phyloP scores from a whole-genome alignment of 2,329 filamentous ascomycete species.

The Aspergillus ochraceus region DNA sequence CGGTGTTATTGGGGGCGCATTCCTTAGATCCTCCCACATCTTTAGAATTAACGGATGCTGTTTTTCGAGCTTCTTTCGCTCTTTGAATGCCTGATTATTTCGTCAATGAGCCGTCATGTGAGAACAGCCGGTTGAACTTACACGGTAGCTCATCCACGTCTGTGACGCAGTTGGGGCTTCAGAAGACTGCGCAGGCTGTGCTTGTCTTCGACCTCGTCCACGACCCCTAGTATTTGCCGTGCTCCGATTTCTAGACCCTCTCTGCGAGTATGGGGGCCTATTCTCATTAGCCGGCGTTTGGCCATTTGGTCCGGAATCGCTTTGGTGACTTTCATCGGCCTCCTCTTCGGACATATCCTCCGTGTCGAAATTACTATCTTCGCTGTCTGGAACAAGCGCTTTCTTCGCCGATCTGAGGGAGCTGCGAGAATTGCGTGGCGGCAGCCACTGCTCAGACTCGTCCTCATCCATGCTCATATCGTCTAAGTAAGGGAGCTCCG shows the following conservation, averaged over 20 bases:
- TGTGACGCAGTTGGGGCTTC: slow-evolving; percentile 3
- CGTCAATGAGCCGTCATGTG: slow-evolving; percentile 29
- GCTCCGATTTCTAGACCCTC: slow-evolving; percentile 1
- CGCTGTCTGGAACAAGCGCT: slow-evolving; percentile 14
- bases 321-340: slow-evolving; percentile 16
- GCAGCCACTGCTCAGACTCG: slow-evolving; percentile 15
- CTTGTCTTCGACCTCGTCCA: slow-evolving; percentile 1
- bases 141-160: slow-evolving; percentile 27
- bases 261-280: slow-evolving; percentile 7
- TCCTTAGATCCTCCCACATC: slow-evolving; percentile 80
- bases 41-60: slow-evolving; percentile 76
- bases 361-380: slow-evolving; percentile 9
- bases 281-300: slow-evolving; percentile 21
- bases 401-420: slow-evolving; percentile 13
- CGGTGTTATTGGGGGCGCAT: slow-evolving; percentile 65
- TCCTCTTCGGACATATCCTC: slow-evolving; percentile 17
- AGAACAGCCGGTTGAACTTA: slow-evolving; percentile 23
- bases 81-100: slow-evolving; percentile 40
- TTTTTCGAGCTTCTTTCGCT: slow-evolving; percentile 68
- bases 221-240: slow-evolving; percentile 3
- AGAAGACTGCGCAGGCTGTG: background rate
- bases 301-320: slow-evolving; percentile 12
- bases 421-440: slow-evolving; percentile 12
- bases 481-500: slow-evolving; percentile 12
- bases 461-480: slow-evolving; percentile 11